A percentile compares a stretch with the other conserved stretches of the same genome.
phyloP scores from a whole-genome alignment of 225 moss, liverwort and hornwort genomes.

The Lunularia cruciata region DNA sequence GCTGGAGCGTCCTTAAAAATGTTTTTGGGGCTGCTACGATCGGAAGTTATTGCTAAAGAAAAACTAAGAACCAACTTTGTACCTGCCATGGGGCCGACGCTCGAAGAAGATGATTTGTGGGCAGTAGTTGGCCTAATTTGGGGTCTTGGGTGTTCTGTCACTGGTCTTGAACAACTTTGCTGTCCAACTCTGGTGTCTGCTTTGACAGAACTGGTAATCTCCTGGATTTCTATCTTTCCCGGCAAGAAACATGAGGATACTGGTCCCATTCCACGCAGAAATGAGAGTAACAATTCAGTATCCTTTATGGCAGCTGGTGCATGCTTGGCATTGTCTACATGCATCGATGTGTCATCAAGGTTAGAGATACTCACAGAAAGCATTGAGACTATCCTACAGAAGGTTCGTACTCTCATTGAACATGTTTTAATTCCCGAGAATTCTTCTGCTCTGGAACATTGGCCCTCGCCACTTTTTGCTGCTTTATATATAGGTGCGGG shows the following conservation, averaged over 20 bases:
- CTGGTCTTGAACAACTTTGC: constrained; percentile 38
- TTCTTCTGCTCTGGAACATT: constrained; percentile 20
- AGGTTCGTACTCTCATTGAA: constrained; percentile 19
- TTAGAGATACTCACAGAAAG: constrained; percentile 39
- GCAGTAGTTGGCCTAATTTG: constrained; percentile 50
- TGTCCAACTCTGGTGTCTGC: constrained; percentile 34
- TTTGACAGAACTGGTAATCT: constrained; percentile 43
- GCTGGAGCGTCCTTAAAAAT: constrained; percentile 32
- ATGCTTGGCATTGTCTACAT: constrained; percentile 44
- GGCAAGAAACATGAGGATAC: background rate
- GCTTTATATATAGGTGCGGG: constrained; percentile 41
- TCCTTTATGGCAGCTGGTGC: constrained; percentile 47
- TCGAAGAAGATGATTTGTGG: constrained; percentile 50
- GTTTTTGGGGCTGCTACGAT: constrained; percentile 32
- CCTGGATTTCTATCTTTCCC: constrained; percentile 31
- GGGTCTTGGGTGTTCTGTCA: constrained; percentile 49
- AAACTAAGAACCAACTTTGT: constrained; percentile 12
- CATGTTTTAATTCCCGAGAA: constrained; percentile 12
- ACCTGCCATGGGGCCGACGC: constrained; percentile 25
- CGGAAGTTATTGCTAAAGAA: constrained; percentile 33
- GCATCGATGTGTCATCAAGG: constrained; percentile 36
- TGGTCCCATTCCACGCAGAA: background rate
- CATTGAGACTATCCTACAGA: constrained; percentile 29
- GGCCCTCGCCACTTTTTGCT: constrained; percentile 31
- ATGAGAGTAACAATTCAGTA: constrained; percentile 6